A percentile compares a stretch with the other conserved stretches of the same genome.
Evolutionary conservation across 257 asterid species (phyloP).

Genomic region (Nicotiana paniculata): DNA sequence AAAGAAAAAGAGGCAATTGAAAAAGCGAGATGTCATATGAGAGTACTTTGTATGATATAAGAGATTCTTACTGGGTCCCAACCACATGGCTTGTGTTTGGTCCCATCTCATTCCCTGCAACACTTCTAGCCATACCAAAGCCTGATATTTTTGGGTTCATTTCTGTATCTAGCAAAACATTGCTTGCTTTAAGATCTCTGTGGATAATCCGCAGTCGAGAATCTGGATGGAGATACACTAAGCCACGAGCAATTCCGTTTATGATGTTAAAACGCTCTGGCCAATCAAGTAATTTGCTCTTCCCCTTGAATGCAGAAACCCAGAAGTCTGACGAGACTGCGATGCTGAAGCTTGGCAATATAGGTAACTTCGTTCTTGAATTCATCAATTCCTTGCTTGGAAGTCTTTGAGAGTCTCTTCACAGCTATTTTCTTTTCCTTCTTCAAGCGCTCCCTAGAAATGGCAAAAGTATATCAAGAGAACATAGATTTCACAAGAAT

Average conservation of each 20-base stretch:
- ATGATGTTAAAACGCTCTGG: conserved; percentile 17
- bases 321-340: conserved; percentile 2
- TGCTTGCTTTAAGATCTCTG: conserved; percentile 30
- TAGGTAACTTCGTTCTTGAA: conserved; percentile 29
- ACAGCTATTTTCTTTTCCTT: conserved; percentile 27
- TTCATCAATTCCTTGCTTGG: conserved; percentile 30
- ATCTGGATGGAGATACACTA: conserved; percentile 31
- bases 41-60: neutral
- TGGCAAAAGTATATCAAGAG: neutral
- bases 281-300: conserved; percentile 20
- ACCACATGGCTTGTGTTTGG: conserved; percentile 24
- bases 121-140: conserved; percentile 24
- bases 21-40: neutral
- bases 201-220: conserved; percentile 26
- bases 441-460: conserved; percentile 19
- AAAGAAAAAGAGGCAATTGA: neutral
- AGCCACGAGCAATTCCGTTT: conserved; percentile 30
- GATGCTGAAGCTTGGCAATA: conserved; percentile 26
- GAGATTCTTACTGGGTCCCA: conserved; percentile 21
- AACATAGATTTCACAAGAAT: neutral
- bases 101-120: conserved; percentile 29
- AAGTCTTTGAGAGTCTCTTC: conserved; percentile 27
- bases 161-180: conserved; percentile 21
- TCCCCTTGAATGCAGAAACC: conserved; percentile 6
- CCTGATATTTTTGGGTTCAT: conserved; percentile 33